Conservation (phyloP, 1,284 basidiomycete genomes). For the Coniophora puteana region DNA sequence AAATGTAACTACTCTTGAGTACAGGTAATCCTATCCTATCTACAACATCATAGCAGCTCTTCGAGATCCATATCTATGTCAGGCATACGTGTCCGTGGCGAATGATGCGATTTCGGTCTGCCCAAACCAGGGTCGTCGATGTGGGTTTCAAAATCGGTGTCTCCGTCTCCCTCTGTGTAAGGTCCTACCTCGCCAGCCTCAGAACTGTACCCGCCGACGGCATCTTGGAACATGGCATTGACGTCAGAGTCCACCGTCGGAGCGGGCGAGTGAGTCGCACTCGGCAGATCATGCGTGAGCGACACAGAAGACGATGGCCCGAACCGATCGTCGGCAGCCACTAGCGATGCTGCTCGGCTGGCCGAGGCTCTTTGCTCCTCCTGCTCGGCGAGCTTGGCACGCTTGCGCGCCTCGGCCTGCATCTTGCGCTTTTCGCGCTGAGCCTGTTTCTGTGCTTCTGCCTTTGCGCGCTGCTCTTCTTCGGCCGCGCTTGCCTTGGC, state of each 20-base stretch:
- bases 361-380: slow-evolving; percentile 23
- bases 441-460: slow-evolving; percentile 45
- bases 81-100: slow-evolving; percentile 14
- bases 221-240: slow-evolving; percentile 33
- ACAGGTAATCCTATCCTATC: neutral
- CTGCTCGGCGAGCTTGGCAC: slow-evolving; percentile 34
- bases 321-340: slow-evolving; percentile 17
- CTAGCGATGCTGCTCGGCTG: slow-evolving; percentile 23
- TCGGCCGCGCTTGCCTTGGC: slow-evolving; percentile 38
- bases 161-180: slow-evolving; percentile 16
- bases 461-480: slow-evolving; percentile 37
- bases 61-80: slow-evolving; percentile 25
- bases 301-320: slow-evolving; percentile 20
- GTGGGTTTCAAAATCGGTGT: slow-evolving; percentile 11
- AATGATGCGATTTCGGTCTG: slow-evolving; percentile 6
- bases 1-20: too few species aligned
- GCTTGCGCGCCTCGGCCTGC: slow-evolving; percentile 49
- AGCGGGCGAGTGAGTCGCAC: slow-evolving; percentile 40
- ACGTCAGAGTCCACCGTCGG: slow-evolving; percentile 45
- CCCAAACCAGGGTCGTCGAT: slow-evolving; percentile 6
- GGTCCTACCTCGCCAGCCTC: slow-evolving; percentile 29
- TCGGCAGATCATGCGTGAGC: slow-evolving; percentile 17
- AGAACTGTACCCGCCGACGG: slow-evolving; percentile 46
- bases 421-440: slow-evolving; percentile 47
- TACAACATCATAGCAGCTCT: slow-evolving; percentile 18